Evolutionary conservation across 768 basidiomycete genomes (phyloP).

Genomic region (Auricularia sp.): DNA sequence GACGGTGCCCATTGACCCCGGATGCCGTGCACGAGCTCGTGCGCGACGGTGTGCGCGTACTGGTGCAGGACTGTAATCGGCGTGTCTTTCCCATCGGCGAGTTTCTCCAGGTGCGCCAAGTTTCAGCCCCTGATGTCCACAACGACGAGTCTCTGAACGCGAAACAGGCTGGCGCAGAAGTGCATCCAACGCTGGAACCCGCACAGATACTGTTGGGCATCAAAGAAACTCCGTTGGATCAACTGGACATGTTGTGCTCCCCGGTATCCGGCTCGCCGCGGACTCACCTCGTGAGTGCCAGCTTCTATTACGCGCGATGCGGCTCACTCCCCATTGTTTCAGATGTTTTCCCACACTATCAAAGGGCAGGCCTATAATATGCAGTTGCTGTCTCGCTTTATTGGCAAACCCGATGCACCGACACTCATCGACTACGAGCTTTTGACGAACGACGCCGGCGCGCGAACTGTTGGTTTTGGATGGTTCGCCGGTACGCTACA

Average conservation of each 20-base stretch:
- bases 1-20: slow-evolving; percentile 76
- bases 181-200: slow-evolving; percentile 44
- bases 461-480: slow-evolving; percentile 81
- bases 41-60: slow-evolving; percentile 48
- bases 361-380: slow-evolving; percentile 87
- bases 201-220: slow-evolving; percentile 79
- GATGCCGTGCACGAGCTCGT: slow-evolving; percentile 57
- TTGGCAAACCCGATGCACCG: slow-evolving; percentile 31
- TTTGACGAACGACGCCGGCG: slow-evolving; percentile 48
- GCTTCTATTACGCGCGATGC: not conserved
- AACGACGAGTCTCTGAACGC: not conserved
- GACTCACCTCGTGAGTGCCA: slow-evolving; percentile 12
- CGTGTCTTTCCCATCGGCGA: slow-evolving; percentile 59
- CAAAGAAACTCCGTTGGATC: slow-evolving; percentile 70
- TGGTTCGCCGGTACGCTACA: slow-evolving; percentile 65
- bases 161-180: slow-evolving; percentile 63
- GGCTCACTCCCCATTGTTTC: too few species aligned
- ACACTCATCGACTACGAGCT: slow-evolving; percentile 81
- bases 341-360: slow-evolving; percentile 89
- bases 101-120: slow-evolving; percentile 49
- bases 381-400: slow-evolving; percentile 58
- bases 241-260: slow-evolving; percentile 28
- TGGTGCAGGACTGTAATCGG: slow-evolving; percentile 67
- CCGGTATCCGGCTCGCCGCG: slow-evolving; percentile 33
- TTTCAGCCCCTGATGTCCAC: not conserved